Percentiles rank a stretch among this genome's conserved stretches.
These are phyloP conservation scores for Chlorencoelia australis DNA, from an alignment of 2,329 filamentous ascomycete genomes.

Conservation along the genomic window DNA sequence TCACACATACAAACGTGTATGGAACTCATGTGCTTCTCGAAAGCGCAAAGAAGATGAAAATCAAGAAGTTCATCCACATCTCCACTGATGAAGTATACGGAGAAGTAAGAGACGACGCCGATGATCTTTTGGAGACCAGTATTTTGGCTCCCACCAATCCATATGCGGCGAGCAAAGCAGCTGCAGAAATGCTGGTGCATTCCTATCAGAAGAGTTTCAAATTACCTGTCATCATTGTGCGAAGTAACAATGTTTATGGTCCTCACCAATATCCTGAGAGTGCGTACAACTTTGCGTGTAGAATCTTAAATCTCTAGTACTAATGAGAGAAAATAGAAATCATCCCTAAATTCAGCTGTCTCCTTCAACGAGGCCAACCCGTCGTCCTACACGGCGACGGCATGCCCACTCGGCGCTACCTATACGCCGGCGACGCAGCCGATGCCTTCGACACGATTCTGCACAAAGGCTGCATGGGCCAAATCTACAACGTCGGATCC, in stretches of 20 bases:
- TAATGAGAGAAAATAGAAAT: slow-evolving; percentile 46
- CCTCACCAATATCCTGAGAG: slow-evolving; percentile 79
- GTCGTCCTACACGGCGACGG: slow-evolving; percentile 71
- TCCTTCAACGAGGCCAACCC: slow-evolving; percentile 55
- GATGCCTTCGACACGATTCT: slow-evolving; percentile 79
- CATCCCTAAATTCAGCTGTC: slow-evolving; percentile 70
- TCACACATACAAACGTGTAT: slow-evolving; percentile 73
- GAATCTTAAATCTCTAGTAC: background rate
- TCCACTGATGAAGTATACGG: slow-evolving; percentile 83
- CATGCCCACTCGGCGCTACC: slow-evolving; percentile 62
- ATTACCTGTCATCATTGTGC: slow-evolving; percentile 67
- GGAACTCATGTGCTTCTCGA: slow-evolving; percentile 78
- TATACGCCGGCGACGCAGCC: slow-evolving; percentile 70
- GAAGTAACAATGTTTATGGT: slow-evolving; percentile 79
- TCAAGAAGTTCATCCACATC: slow-evolving; percentile 70
- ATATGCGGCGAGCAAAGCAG: slow-evolving; percentile 71
- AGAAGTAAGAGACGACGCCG: slow-evolving; percentile 62
- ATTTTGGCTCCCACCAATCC: slow-evolving; percentile 73
- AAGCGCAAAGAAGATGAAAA: slow-evolving; percentile 59
- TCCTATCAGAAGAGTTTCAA: slow-evolving; percentile 80
- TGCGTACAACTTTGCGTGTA: slow-evolving; percentile 35
- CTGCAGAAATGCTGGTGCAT: slow-evolving; percentile 77
- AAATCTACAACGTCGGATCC: slow-evolving; percentile 76
- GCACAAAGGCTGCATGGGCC: slow-evolving; percentile 62
- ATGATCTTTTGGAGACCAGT: slow-evolving; percentile 63